These are phyloP conservation scores for Plantago major DNA, from an alignment of 257 asterid genomes.

Conservation along the genomic window DNA sequence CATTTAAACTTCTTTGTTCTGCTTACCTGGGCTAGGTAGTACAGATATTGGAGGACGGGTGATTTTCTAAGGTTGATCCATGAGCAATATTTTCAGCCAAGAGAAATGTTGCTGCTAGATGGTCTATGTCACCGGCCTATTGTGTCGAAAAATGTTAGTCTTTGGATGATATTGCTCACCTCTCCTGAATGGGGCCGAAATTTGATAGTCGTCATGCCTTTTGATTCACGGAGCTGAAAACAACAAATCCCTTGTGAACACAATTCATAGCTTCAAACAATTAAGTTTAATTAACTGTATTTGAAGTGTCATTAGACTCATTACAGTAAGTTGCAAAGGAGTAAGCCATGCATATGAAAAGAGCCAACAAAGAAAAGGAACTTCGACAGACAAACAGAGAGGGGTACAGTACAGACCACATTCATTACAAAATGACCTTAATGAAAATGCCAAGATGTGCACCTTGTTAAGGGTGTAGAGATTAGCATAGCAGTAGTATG, in stretches of 20 bases:
- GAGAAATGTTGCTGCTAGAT: constrained; percentile 94
- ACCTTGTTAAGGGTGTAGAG: constrained; percentile 96
- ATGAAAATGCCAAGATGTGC: constrained; percentile 2
- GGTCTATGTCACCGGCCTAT: constrained; percentile 97
- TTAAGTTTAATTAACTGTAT: too few relatives aligned
- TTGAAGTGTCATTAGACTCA: not conserved
- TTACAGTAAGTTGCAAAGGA: not conserved
- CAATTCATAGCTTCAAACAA: not conserved
- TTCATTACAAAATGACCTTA: constrained; percentile 16
- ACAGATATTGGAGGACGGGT: constrained; percentile 88
- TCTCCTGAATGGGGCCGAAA: constrained; percentile 98
- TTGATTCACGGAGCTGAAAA: constrained; percentile 93
- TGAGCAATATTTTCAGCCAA: constrained; percentile 88
- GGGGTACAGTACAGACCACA: not conserved
- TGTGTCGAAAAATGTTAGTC: constrained; percentile 18
- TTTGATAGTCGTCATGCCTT: constrained; percentile 92
- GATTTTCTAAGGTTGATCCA: constrained; percentile 89
- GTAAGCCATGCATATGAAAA: too few relatives aligned
- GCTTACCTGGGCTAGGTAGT: constrained; percentile 91
- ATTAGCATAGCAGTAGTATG: constrained; percentile 95
- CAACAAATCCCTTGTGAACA: constrained; percentile 3
- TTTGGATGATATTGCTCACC: constrained; percentile 37
- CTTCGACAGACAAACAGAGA: not conserved
- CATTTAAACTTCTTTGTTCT: constrained; percentile 5
- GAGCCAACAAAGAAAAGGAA: not conserved